A percentile compares a stretch with the other conserved stretches of the same genome.
phyloP scores from a whole-genome alignment of 768 basidiomycete species.

The Macrolepiota albuminosa region DNA sequence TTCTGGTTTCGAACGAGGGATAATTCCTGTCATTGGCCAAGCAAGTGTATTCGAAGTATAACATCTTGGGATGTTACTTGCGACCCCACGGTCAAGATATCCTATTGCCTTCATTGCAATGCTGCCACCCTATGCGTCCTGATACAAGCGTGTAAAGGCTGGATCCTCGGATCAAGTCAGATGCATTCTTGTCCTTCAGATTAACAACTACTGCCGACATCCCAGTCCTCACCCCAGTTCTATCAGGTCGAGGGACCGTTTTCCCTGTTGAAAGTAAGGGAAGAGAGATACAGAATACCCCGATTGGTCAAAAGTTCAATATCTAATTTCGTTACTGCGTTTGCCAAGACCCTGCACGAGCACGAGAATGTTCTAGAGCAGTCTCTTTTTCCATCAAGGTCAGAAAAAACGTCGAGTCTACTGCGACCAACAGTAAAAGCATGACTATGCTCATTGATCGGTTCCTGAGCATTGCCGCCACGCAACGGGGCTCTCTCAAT shows the following conservation, averaged over 20 bases:
- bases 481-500: constrained; percentile 16
- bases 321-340: constrained; percentile 20
- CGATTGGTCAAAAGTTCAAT: constrained; percentile 17
- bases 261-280: constrained; percentile 20
- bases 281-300: constrained; percentile 15
- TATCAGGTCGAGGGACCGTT: constrained; percentile 14
- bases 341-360: constrained; percentile 20
- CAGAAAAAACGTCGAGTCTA: neutral
- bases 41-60: neutral
- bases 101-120: constrained; percentile 18
- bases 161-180: constrained; percentile 19
- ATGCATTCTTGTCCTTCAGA: constrained; percentile 18
- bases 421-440: neutral
- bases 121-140: constrained; percentile 12
- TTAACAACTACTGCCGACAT: constrained; percentile 17
- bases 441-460: constrained; percentile 15
- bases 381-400: neutral
- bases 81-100: constrained; percentile 9
- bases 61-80: constrained; percentile 8
- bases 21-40: neutral
- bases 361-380: constrained; percentile 10
- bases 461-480: constrained; percentile 13
- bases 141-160: constrained; percentile 6
- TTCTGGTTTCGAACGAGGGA: constrained; percentile 23
- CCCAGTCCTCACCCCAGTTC: constrained; percentile 19